Percentiles rank a stretch among this genome's conserved stretches.
Evolutionary conservation across 768 basidiomycete species (phyloP).

Genomic region (Pleurotus platypus): DNA sequence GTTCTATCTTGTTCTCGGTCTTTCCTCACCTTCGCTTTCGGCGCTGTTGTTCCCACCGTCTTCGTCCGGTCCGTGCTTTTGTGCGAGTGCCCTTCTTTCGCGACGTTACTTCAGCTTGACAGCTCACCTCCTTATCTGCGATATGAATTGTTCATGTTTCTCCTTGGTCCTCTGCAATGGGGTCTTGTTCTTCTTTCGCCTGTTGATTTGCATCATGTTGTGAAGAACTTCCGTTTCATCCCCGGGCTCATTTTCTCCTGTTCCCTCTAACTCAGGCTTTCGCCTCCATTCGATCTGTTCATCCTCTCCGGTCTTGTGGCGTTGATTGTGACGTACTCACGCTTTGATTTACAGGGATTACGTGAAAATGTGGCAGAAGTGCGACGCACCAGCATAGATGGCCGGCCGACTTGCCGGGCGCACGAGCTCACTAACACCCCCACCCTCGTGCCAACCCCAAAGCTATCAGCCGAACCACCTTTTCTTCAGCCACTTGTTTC

Average conservation of each 20-base stretch:
- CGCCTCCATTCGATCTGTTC: not conserved
- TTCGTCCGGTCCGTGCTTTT: not conserved
- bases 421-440: not conserved
- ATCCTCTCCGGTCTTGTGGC: not conserved
- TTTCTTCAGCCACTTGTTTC: not conserved
- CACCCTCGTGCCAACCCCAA: not conserved
- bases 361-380: constrained; percentile 59
- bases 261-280: not conserved
- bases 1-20: not conserved
- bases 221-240: no score
- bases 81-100: no score
- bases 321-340: not conserved
- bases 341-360: constrained; percentile 34
- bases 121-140: no score
- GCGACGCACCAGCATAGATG: constrained; percentile 14
- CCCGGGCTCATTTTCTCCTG: not conserved
- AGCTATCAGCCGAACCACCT: not conserved
- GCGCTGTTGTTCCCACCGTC: not conserved
- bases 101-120: no score
- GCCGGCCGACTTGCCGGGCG: not conserved
- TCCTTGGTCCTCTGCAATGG: no score
- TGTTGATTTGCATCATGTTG: no score
- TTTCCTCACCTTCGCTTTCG: not conserved
- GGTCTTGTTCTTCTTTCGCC: no score
- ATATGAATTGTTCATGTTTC: no score